phyloP scores from a whole-genome alignment of 352 stramenopile genomes.

The Globisporangium mamillatum region DNA sequence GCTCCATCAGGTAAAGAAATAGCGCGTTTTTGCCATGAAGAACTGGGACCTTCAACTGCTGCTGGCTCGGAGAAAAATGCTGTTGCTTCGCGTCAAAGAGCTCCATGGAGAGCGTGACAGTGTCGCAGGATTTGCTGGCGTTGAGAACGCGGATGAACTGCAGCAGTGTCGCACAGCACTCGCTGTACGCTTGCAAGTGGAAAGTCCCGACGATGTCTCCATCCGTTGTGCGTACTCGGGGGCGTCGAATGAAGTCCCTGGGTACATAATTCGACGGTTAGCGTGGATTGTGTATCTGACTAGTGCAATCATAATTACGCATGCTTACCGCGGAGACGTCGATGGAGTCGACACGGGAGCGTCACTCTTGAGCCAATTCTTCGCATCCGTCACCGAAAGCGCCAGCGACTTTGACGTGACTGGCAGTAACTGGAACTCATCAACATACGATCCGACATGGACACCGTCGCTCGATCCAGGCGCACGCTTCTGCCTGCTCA shows the following conservation, averaged over 20 bases:
- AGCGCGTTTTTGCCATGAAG: neutral
- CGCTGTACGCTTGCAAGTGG: conserved; percentile 43
- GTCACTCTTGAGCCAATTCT: conserved; percentile 13
- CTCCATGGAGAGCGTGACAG: conserved; percentile 43
- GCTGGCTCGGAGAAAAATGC: neutral
- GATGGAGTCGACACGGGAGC: neutral
- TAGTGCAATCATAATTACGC: neutral
- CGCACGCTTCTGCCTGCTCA: conserved; percentile 9
- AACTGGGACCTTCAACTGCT: neutral
- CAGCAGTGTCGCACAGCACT: conserved; percentile 34
- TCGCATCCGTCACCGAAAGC: conserved; percentile 5
- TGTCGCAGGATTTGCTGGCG: conserved; percentile 67
- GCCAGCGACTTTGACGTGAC: conserved; percentile 6
- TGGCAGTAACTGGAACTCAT: conserved; percentile 18
- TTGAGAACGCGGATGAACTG: conserved; percentile 53
- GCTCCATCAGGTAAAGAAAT: conserved; percentile 47
- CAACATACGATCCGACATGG: conserved; percentile 11
- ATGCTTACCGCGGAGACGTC: conserved; percentile 1
- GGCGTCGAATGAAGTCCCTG: conserved; percentile 60
- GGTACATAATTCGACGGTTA: neutral
- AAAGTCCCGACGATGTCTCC: conserved; percentile 56
- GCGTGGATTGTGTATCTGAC: neutral
- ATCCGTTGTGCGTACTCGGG: conserved; percentile 40
- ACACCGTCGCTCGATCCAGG: neutral
- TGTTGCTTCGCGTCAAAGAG: conserved; percentile 25